A percentile compares a stretch with the other conserved stretches of the same genome.
These are phyloP conservation scores for Fusarium proliferatum DNA, from an alignment of 2,329 filamentous ascomycete species.

Conservation along the genomic window DNA sequence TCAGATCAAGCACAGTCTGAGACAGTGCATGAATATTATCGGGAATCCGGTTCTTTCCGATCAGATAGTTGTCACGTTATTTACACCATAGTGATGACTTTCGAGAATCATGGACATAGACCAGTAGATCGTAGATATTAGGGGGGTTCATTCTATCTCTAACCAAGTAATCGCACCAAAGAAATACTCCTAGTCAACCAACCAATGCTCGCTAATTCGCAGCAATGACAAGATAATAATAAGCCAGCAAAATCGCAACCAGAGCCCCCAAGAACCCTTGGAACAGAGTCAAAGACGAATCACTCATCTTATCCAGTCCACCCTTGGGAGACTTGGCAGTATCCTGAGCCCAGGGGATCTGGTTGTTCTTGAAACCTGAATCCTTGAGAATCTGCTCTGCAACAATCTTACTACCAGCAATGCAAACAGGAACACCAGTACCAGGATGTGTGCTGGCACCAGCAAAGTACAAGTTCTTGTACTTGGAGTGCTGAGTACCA, in stretches of 20 bases:
- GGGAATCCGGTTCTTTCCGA: neutral
- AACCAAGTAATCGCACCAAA: neutral
- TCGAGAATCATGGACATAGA: too few relatives aligned
- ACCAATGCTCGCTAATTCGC: conserved; percentile 1
- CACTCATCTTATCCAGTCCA: conserved; percentile 24
- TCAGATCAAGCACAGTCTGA: neutral
- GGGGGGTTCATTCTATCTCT: neutral
- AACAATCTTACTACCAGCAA: conserved; percentile 74
- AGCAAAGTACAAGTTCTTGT: conserved; percentile 73
- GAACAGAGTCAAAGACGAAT: conserved; percentile 20
- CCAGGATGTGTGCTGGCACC: conserved; percentile 81
- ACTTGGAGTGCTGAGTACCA: conserved; percentile 62
- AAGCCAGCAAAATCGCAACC: conserved; percentile 16
- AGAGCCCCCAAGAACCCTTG: conserved; percentile 22
- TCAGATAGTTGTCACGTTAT: neutral
- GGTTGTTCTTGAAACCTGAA: neutral
- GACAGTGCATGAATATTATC: neutral
- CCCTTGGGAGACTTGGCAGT: neutral
- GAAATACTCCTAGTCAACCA: neutral
- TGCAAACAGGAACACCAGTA: conserved; percentile 78
- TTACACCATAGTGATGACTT: fast-evolving
- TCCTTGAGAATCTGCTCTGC: conserved; percentile 55
- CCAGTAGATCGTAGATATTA: neutral
- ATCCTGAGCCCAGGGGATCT: conserved; percentile 24
- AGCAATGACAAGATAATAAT: conserved; percentile 20